Conservation (phyloP, 495 filamentous ascomycete genomes). For the Oidiodendron maius region DNA sequence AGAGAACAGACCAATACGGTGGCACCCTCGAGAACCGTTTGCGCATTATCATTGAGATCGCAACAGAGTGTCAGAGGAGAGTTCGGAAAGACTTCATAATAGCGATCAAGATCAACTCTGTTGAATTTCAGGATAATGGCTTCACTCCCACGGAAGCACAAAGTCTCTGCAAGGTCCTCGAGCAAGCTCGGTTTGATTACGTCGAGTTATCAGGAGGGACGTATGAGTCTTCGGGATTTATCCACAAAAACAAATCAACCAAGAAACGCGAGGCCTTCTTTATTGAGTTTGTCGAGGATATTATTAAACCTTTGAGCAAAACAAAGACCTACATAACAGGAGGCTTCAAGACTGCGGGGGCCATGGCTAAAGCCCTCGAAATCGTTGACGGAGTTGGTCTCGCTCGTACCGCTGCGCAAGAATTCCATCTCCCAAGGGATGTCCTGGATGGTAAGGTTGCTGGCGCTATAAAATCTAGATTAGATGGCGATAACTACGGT, state of each 20-base stretch:
- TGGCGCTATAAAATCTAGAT: slow-evolving; percentile 37
- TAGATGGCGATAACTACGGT: slow-evolving; percentile 41
- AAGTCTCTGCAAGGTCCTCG: slow-evolving; percentile 47
- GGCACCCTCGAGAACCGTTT: slow-evolving; percentile 51
- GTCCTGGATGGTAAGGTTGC: slow-evolving; percentile 40
- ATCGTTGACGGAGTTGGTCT: slow-evolving; percentile 53
- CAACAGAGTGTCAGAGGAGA: slow-evolving; percentile 30
- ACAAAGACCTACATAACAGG: slow-evolving; percentile 58
- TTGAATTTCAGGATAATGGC: slow-evolving; percentile 59
- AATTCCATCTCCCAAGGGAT: slow-evolving; percentile 41
- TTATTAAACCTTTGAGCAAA: slow-evolving; percentile 46
- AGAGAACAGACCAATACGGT: slow-evolving; percentile 48
- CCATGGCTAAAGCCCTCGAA: slow-evolving; percentile 54
- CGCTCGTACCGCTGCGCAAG: slow-evolving; percentile 46
- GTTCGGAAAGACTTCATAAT: slow-evolving; percentile 44
- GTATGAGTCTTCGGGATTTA: slow-evolving; percentile 50
- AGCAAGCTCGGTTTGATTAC: slow-evolving; percentile 52
- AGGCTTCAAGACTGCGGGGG: slow-evolving; percentile 53
- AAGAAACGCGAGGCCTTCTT: slow-evolving; percentile 58
- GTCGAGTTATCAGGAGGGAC: slow-evolving; percentile 62
- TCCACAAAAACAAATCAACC: slow-evolving; percentile 47
- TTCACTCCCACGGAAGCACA: slow-evolving; percentile 50
- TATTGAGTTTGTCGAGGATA: slow-evolving; percentile 57
- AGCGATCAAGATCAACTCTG: slow-evolving; percentile 62
- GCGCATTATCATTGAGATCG: slow-evolving; percentile 39